These are phyloP conservation scores for Salvia miltiorrhiza DNA, from an alignment of 257 asterid genomes.

Conservation along the genomic window DNA sequence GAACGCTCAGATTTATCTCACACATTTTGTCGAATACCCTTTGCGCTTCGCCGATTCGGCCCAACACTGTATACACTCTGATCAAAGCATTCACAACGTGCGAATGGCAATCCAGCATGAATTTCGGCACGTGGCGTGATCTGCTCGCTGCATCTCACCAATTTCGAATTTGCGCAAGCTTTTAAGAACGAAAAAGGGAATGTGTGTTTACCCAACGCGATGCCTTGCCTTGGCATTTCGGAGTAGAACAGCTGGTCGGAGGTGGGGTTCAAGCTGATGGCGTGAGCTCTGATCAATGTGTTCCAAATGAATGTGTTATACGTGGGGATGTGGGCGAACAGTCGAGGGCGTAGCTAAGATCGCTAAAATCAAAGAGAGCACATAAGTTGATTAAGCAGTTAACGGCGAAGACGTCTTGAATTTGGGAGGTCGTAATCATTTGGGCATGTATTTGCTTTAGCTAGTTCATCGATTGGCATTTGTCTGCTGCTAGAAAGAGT, in stretches of 20 bases:
- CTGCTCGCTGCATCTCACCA: slow-evolving; percentile 37
- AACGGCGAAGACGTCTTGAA: slow-evolving; percentile 67
- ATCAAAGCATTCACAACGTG: slow-evolving; percentile 64
- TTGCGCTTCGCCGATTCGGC: slow-evolving; percentile 39
- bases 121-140: slow-evolving; percentile 60
- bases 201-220: slow-evolving; percentile 69
- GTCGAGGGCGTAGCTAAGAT: slow-evolving; percentile 52
- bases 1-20: slow-evolving; percentile 45
- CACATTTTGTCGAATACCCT: slow-evolving; percentile 62
- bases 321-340: slow-evolving; percentile 31
- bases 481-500: slow-evolving; percentile 48
- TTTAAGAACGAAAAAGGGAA: slow-evolving; percentile 79
- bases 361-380: slow-evolving; percentile 61
- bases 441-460: slow-evolving; percentile 76
- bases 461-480: slow-evolving; percentile 58
- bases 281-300: slow-evolving; percentile 72
- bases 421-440: slow-evolving; percentile 61
- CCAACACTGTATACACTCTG: slow-evolving; percentile 55
- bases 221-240: slow-evolving; percentile 48
- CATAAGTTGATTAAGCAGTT: slow-evolving; percentile 74
- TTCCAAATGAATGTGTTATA: slow-evolving; percentile 88
- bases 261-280: slow-evolving; percentile 38
- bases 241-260: slow-evolving; percentile 40
- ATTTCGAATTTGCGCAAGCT: slow-evolving; percentile 45
- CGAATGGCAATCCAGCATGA: slow-evolving; percentile 54